Percentiles rank a stretch among this genome's conserved stretches.
phyloP scores from a whole-genome alignment of 129 eudicot genomes.

The Tagetes erecta region DNA sequence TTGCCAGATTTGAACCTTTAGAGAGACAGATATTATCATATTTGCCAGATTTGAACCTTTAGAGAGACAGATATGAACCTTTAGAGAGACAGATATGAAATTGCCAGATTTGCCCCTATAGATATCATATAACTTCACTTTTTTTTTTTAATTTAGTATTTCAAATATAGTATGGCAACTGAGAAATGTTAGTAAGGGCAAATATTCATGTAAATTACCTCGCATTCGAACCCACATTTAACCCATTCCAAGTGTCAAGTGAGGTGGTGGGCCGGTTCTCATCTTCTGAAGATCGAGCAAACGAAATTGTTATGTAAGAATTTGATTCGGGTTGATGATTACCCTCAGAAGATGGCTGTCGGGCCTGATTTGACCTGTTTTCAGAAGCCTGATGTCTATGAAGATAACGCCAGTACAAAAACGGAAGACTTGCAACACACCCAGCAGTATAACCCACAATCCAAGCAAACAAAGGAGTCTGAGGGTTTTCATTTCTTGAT shows the following conservation, averaged over 20 bases:
- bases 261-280: slow-evolving; percentile 43
- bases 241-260: slow-evolving; percentile 39
- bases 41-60: neutral
- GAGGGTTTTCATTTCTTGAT: slow-evolving; percentile 66
- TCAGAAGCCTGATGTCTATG: slow-evolving; percentile 56
- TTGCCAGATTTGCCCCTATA: neutral
- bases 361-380: slow-evolving; percentile 34
- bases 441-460: slow-evolving; percentile 75
- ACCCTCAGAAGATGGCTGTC: slow-evolving; percentile 42
- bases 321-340: slow-evolving; percentile 47
- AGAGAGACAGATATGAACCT: neutral
- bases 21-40: neutral
- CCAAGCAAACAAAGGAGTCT: slow-evolving; percentile 81
- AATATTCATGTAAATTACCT: slow-evolving; percentile 40
- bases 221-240: slow-evolving; percentile 31
- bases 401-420: slow-evolving; percentile 68
- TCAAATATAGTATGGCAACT: neutral
- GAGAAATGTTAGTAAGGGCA: neutral
- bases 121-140: neutral
- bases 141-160: neutral
- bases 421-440: slow-evolving; percentile 61
- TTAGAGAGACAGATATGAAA: neutral
- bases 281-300: slow-evolving; percentile 54
- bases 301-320: slow-evolving; percentile 63
- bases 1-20: neutral